phyloP scores from a whole-genome alignment of 2,329 filamentous ascomycete species.

The Clarireedia monteithiana region DNA sequence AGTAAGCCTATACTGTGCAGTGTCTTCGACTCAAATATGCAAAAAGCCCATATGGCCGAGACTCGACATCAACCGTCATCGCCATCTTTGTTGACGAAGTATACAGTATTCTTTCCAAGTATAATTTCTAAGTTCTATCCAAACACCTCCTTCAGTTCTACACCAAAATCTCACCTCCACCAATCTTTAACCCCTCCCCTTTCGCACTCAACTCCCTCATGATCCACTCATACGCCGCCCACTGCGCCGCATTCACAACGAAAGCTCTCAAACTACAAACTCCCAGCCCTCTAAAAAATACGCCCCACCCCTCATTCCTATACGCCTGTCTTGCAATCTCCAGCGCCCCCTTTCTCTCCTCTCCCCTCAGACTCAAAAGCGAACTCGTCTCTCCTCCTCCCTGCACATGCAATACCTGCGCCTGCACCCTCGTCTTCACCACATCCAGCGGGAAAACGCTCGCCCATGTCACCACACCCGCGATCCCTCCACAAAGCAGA shows the following conservation, averaged over 20 bases:
- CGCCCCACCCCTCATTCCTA: constrained; percentile 47
- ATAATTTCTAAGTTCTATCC: background rate
- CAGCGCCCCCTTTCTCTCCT: constrained; percentile 42
- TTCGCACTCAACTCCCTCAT: constrained; percentile 49
- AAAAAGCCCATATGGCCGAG: too few species aligned
- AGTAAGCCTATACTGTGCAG: too few species aligned
- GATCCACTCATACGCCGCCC: constrained; percentile 85
- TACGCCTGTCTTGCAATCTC: constrained; percentile 62
- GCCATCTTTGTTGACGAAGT: too few species aligned
- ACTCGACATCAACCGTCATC: too few species aligned
- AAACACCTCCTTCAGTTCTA: background rate
- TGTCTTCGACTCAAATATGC: too few species aligned
- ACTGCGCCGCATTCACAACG: constrained; percentile 87
- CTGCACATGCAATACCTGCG: constrained; percentile 40
- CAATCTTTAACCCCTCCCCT: background rate
- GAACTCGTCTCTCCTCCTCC: constrained; percentile 16
- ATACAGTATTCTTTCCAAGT: too few species aligned
- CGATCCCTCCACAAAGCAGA: constrained; percentile 77
- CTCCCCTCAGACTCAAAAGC: constrained; percentile 26
- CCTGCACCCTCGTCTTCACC: constrained; percentile 87
- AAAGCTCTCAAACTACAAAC: constrained; percentile 84
- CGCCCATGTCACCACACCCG: constrained; percentile 81
- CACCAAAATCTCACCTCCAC: background rate
- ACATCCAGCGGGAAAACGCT: constrained; percentile 89
- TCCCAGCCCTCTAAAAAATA: constrained; percentile 68